Conservation (phyloP, 495 filamentous ascomycete species). For the Penicillium robsamsonii region DNA sequence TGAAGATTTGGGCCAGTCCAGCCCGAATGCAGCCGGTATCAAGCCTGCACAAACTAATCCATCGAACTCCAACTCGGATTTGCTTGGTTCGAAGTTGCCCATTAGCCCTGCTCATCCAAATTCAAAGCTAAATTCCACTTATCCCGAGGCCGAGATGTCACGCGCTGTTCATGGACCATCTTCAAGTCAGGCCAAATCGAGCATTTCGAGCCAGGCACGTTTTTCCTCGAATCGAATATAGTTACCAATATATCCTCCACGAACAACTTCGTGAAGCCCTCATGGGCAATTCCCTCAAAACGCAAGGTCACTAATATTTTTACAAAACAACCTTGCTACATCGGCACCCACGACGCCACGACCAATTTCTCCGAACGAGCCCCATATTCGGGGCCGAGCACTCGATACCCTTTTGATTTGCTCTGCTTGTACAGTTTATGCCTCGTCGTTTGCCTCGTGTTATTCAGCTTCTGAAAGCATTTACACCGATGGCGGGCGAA, state of each 20-base stretch:
- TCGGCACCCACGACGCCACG: slow-evolving; percentile 17
- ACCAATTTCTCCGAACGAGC: slow-evolving; percentile 20
- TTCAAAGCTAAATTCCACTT: background rate
- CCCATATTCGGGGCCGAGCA: slow-evolving; percentile 22
- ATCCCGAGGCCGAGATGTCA: background rate
- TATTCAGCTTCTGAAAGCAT: slow-evolving; percentile 26
- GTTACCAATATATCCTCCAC: background rate
- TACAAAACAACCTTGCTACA: slow-evolving; percentile 10
- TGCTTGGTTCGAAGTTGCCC: slow-evolving; percentile 3
- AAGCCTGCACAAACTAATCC: background rate
- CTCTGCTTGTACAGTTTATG: slow-evolving; percentile 31
- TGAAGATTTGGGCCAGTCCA: no score
- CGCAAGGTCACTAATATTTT: slow-evolving; percentile 8
- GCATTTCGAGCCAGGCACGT: background rate
- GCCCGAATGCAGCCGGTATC: background rate
- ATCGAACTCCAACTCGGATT: background rate
- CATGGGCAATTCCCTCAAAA: background rate
- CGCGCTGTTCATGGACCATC: background rate
- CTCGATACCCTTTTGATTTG: slow-evolving; percentile 35
- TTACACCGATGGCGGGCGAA: slow-evolving; percentile 28
- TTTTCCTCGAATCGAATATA: background rate
- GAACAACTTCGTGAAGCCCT: background rate
- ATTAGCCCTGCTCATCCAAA: slow-evolving; percentile 5
- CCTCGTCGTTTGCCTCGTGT: slow-evolving; percentile 28
- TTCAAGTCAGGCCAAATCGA: background rate